phyloP scores from a whole-genome alignment of 805 yeast species.

The Cyberlindnera nakhonratchasimensis region DNA sequence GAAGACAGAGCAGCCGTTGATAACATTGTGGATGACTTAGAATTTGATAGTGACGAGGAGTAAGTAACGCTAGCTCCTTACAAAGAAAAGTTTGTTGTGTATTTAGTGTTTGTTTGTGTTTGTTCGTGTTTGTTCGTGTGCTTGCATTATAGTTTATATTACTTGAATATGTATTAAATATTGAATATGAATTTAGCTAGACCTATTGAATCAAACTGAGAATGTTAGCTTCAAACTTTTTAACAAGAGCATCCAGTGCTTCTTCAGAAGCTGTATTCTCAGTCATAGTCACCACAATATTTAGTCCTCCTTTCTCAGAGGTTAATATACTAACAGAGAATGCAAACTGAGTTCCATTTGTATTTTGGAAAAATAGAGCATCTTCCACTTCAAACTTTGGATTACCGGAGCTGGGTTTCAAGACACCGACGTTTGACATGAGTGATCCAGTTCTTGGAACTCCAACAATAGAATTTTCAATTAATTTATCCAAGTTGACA shows the following conservation, averaged over 20 bases:
- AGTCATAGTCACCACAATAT: slow-evolving; percentile 16
- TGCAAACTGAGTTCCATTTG: slow-evolving; percentile 14
- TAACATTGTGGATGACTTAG: slow-evolving; percentile 23
- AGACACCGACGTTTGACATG: slow-evolving; percentile 24
- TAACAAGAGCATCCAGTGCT: slow-evolving; percentile 11
- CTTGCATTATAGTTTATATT: no score
- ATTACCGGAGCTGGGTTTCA: background rate
- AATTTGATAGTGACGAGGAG: slow-evolving; percentile 29
- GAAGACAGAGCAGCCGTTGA: slow-evolving; percentile 5
- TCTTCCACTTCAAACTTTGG: slow-evolving; percentile 14
- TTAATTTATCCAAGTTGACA: slow-evolving; percentile 17
- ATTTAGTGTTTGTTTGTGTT: background rate
- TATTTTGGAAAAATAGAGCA: slow-evolving; percentile 14
- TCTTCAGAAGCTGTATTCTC: slow-evolving; percentile 7
- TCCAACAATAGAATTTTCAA: slow-evolving; percentile 10
- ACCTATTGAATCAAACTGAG: background rate
- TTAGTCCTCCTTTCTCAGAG: slow-evolving; percentile 16
- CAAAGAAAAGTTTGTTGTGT: no score
- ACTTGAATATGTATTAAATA: background rate
- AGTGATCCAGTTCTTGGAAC: slow-evolving; percentile 14
- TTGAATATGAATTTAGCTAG: background rate
- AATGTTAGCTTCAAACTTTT: slow-evolving; percentile 13
- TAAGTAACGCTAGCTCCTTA: no score
- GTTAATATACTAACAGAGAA: slow-evolving; percentile 14
- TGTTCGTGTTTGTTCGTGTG: no score